These are phyloP conservation scores for Ophiocordyceps camponoti-floridani DNA, from an alignment of 2,329 filamentous ascomycete species.

Conservation along the genomic window DNA sequence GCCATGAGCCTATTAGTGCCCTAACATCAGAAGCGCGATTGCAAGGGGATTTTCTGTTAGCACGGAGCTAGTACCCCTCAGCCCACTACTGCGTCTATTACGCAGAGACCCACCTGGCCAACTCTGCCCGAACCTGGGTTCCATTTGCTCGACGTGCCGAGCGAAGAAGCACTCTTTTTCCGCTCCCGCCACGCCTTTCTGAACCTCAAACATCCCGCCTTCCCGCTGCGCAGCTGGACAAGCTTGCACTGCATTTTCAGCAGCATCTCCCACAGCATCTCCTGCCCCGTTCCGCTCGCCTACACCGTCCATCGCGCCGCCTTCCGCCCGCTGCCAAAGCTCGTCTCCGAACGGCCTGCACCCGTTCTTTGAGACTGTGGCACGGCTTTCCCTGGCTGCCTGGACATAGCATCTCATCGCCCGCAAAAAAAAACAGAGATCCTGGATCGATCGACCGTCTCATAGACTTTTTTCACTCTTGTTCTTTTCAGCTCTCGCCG, in stretches of 20 bases:
- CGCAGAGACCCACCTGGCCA: conserved; percentile 18
- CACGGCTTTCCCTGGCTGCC: conserved; percentile 2
- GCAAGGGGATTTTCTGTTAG: not conserved
- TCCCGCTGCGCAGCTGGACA: not conserved
- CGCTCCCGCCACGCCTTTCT: conserved; percentile 9
- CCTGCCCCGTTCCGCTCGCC: not conserved
- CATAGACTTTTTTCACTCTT: not conserved
- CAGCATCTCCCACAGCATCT: not conserved
- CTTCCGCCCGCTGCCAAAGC: conserved; percentile 7
- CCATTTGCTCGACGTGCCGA: conserved; percentile 1
- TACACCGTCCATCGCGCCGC: conserved; percentile 1
- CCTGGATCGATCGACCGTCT: not conserved
- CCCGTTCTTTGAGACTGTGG: conserved; percentile 15
- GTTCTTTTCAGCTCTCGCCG: not conserved
- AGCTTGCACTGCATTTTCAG: not conserved
- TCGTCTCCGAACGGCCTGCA: conserved; percentile 22
- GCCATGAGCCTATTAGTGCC: not conserved
- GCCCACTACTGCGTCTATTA: conserved; percentile 8
- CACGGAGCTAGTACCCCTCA: not conserved
- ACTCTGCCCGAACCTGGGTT: conserved; percentile 7
- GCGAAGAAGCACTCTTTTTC: conserved; percentile 9
- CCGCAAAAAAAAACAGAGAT: not conserved
- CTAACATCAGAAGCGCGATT: not conserved
- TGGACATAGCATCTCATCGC: not conserved
- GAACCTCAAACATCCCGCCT: conserved; percentile 2